phyloP scores from a whole-genome alignment of 164 flowering plant genomes.

The Saururus chinensis region DNA sequence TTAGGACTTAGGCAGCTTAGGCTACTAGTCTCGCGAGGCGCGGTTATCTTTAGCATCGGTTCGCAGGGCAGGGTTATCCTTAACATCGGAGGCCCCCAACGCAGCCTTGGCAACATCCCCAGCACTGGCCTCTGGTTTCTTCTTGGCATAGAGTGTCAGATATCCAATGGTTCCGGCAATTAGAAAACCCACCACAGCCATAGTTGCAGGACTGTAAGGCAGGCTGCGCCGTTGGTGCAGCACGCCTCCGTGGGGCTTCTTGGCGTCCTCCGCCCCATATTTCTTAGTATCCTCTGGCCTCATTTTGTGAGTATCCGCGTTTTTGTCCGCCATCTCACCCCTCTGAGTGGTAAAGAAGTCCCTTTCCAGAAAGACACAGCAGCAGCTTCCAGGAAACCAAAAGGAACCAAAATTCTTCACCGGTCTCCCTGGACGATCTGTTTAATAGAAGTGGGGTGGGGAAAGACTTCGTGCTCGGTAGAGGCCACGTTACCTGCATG shows the following conservation, averaged over 20 bases:
- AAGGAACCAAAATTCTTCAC: background rate
- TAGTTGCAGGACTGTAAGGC: constrained; percentile 4
- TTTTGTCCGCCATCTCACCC: background rate
- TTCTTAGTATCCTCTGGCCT: background rate
- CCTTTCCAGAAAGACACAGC: background rate
- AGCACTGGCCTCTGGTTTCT: constrained; percentile 9
- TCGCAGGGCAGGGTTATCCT: background rate
- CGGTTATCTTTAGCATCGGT: no score
- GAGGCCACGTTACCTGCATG: background rate
- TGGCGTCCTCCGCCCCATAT: constrained; percentile 5
- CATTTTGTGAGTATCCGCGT: constrained; percentile 5
- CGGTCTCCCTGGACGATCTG: background rate
- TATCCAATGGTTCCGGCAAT: constrained; percentile 6
- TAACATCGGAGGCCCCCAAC: background rate
- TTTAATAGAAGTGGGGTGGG: background rate
- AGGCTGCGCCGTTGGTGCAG: constrained; percentile 14
- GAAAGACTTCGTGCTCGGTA: background rate
- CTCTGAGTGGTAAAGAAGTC: background rate
- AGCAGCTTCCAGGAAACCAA: background rate
- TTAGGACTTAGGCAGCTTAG: background rate
- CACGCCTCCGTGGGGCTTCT: constrained; percentile 8
- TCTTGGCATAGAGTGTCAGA: constrained; percentile 11
- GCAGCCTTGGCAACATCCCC: constrained; percentile 8
- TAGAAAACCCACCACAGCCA: constrained; percentile 7
- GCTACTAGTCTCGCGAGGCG: no score